A percentile compares a stretch with the other conserved stretches of the same genome.
Conservation (phyloP, 768 basidiomycete species). For the Erythrobasidium yunnanense region DNA sequence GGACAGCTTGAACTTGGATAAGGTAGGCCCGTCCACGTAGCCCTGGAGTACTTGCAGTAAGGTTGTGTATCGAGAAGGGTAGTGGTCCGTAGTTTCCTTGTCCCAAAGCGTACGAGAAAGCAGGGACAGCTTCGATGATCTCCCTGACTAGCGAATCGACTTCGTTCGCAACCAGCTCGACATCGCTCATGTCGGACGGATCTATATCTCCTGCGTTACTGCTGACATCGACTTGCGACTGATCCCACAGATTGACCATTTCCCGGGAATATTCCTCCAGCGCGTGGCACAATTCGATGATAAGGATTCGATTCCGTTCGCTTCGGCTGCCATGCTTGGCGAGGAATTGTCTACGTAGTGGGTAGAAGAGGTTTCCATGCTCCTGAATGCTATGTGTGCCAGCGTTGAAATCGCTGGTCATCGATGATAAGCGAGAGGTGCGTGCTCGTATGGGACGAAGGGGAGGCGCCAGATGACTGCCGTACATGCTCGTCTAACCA, state of each 20-base stretch:
- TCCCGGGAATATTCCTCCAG: slow-evolving; percentile 8
- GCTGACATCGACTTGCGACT: background rate
- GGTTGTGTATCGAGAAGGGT: background rate
- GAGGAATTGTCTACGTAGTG: slow-evolving; percentile 5
- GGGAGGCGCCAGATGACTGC: background rate
- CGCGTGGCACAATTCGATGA: slow-evolving; percentile 22
- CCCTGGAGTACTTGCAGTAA: background rate
- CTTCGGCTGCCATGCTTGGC: background rate
- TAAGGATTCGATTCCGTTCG: slow-evolving; percentile 12
- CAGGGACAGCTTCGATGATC: slow-evolving; percentile 26
- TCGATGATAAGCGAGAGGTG: background rate
- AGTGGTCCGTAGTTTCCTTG: slow-evolving; percentile 23
- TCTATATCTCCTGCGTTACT: background rate
- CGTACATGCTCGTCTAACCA: background rate
- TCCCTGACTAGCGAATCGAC: slow-evolving; percentile 24
- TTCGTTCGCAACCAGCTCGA: slow-evolving; percentile 16
- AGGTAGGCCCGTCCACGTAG: background rate
- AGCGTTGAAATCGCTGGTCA: background rate
- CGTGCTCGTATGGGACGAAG: background rate
- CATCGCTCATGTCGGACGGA: background rate
- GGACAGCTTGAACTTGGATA: background rate
- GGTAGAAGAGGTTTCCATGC: slow-evolving; percentile 12
- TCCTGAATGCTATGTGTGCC: background rate
- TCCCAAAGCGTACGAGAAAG: slow-evolving; percentile 11
- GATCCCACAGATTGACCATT: background rate